Conservation (phyloP, 768 basidiomycete species). For the Trametes maxima region DNA sequence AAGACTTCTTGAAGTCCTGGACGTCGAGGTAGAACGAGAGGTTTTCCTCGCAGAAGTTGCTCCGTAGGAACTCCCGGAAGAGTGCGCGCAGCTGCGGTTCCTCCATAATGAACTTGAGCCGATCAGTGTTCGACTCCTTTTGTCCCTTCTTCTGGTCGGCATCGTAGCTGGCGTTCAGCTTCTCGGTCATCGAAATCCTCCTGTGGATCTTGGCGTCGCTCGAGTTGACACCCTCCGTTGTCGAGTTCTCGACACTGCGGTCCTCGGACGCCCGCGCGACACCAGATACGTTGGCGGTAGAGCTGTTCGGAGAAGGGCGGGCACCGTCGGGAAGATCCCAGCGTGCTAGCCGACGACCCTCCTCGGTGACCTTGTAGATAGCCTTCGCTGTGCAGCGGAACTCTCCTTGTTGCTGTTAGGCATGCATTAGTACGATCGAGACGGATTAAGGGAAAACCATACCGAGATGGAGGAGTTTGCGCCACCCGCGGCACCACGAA, state of each 20-base stretch:
- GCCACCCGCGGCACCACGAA: conserved; percentile 76
- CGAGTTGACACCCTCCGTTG: conserved; percentile 36
- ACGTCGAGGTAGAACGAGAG: conserved; percentile 97
- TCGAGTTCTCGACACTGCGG: conserved; percentile 29
- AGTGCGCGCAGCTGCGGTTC: conserved; percentile 85
- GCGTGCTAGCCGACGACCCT: conserved; percentile 81
- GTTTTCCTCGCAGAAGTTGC: conserved; percentile 99
- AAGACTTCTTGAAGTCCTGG: conserved; percentile 94
- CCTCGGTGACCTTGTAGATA: conserved; percentile 92
- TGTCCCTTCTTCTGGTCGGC: conserved; percentile 53
- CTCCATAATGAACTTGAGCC: conserved; percentile 88
- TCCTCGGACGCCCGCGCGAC: conserved; percentile 65
- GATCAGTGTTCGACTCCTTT: conserved; percentile 92
- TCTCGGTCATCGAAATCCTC: conserved; percentile 77
- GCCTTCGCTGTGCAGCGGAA: conserved; percentile 96
- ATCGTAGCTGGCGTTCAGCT: conserved; percentile 58
- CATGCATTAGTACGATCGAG: conserved; percentile 15
- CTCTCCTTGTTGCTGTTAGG: conserved; percentile 82
- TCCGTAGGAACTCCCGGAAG: conserved; percentile 92
- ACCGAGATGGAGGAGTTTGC: conserved; percentile 77
- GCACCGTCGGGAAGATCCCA: conserved; percentile 64
- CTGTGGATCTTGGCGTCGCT: conserved; percentile 73
- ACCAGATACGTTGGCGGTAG: conserved; percentile 60
- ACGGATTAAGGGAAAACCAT: conserved; percentile 34
- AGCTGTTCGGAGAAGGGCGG: conserved; percentile 64